Conservation (phyloP, 148 eudicot species). For the Silene conica region DNA sequence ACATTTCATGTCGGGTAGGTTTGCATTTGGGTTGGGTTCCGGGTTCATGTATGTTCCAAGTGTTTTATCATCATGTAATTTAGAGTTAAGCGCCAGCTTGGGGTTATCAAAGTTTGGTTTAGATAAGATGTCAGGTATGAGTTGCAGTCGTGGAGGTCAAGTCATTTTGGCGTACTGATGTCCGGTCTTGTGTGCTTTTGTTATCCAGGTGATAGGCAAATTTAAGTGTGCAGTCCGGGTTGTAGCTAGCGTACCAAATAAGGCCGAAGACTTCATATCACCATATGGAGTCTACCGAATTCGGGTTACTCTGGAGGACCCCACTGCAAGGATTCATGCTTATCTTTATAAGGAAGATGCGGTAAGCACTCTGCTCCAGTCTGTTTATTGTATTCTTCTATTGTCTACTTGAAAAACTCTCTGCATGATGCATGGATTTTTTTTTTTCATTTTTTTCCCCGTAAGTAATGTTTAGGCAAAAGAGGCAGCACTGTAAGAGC, state of each 20-base stretch:
- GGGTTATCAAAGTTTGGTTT: background rate
- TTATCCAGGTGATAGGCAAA: conserved; percentile 60
- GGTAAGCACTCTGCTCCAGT: conserved; percentile 35
- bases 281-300: conserved; percentile 50
- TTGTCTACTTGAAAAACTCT: background rate
- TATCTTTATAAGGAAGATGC: conserved; percentile 70
- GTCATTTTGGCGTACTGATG: background rate
- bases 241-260: conserved; percentile 59
- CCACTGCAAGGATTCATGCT: conserved; percentile 81
- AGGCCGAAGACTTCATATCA: conserved; percentile 52
- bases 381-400: background rate
- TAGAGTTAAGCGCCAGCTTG: background rate
- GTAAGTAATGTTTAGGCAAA: no score
- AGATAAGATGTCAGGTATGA: background rate
- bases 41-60: background rate
- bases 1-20: no score
- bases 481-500: no score
- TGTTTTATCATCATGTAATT: background rate
- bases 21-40: background rate
- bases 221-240: conserved; percentile 77
- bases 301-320: conserved; percentile 84
- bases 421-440: no score
- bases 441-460: no score
- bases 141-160: background rate
- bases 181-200: background rate